A percentile compares a stretch with the other conserved stretches of the same genome.
Conservation (phyloP, 352 stramenopile species). For the Globisporangium parvum region DNA sequence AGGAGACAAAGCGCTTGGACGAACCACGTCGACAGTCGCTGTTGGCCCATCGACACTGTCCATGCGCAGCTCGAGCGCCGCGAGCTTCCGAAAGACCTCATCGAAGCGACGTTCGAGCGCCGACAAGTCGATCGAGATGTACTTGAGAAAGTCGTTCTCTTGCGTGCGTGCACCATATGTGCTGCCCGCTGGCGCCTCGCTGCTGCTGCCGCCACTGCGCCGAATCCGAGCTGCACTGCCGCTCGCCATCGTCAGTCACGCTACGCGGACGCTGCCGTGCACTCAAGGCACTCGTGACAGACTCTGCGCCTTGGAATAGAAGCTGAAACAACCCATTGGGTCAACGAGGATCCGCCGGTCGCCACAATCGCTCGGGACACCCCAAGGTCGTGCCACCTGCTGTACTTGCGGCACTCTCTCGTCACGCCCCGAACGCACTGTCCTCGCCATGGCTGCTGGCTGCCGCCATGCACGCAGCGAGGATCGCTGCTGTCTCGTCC, state of each 20-base stretch:
- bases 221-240: not conserved
- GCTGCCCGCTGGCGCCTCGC: not conserved
- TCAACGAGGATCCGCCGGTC: too few species aligned
- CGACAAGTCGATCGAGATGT: conserved; percentile 39
- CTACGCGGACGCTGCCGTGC: not conserved
- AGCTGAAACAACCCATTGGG: too few species aligned
- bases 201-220: not conserved
- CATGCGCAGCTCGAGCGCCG: conserved; percentile 26
- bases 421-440: too few species aligned
- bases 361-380: too few species aligned
- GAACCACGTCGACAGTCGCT: too few species aligned
- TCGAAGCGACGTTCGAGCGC: conserved; percentile 47
- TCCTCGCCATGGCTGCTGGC: not conserved
- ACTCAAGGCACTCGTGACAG: too few species aligned
- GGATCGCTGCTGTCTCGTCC: conserved; percentile 15
- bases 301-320: too few species aligned
- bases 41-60: not conserved
- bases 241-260: not conserved
- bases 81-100: conserved; percentile 36
- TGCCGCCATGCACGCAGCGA: conserved; percentile 11
- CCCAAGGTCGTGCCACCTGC: too few species aligned
- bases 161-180: not conserved
- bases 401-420: too few species aligned
- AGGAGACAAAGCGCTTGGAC: not conserved
- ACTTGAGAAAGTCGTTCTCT: conserved; percentile 39